Evolutionary conservation across 257 asterid species (phyloP), one percentile per base, ranked within the genome.

Genomic region (Avicennia marina): DNA sequence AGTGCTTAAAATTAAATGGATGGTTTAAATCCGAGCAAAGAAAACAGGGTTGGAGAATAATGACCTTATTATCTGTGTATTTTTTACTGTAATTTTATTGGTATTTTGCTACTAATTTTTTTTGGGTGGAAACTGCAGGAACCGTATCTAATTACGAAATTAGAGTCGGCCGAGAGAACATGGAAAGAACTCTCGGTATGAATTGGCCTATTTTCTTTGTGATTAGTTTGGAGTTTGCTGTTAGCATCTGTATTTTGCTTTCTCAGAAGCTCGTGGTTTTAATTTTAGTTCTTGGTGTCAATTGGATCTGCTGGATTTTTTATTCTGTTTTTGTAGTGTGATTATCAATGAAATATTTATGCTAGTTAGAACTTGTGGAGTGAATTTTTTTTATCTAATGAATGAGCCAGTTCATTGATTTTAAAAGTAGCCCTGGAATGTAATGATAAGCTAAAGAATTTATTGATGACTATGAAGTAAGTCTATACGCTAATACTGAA

Each of bases 101-200:
- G 17, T 62, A 11, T 56, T 20, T 17, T 17, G 61, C 9, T 65
- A 5, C 43, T 71, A 56, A 62, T 43, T 41, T 46, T 48, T 26
- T 59, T 38, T 41, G 18, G 58, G 69, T 64, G 63, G 55, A 33
- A 76, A 67, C 53, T 81, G 77, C 60, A 93, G 99, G 95, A 93
- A 67, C 96, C 97, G 24, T 81, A 89, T 71, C 49, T 93, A 40
- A 86, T 93, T 70, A 62, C 87, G 36, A 93, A 93, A 76, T 53
- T 93, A 78, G 98, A 89, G 63, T 93, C 97, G 18, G 95, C 97
- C 9, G 97, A 89, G 84, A 86, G 73, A 78, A 93, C 96, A 38
- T 93, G 96, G 96, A 87, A 78, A 63, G 96, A 93, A 41, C 72
- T 91, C 68, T 88, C 98, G 95, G 98, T 91, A 81, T 39, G 80